Conservation (phyloP, 176 grass and related monocot species). For the Oryza rufipogon region DNA sequence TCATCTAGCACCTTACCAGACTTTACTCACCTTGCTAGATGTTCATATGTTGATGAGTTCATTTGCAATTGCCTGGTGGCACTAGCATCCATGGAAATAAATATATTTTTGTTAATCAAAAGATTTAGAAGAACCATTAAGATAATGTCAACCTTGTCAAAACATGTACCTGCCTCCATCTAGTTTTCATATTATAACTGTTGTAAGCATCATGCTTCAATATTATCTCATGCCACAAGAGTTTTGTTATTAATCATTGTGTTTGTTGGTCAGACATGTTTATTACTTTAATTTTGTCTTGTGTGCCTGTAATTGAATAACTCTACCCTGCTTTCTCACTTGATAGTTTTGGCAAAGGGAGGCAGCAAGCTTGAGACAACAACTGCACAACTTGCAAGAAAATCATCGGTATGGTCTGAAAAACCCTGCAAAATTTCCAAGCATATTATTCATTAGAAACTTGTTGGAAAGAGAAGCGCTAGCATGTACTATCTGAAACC, state of each 20-base stretch:
- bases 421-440: slow-evolving; percentile 42
- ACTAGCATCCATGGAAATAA: background rate
- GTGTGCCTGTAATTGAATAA: slow-evolving; percentile 14
- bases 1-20: slow-evolving; percentile 2
- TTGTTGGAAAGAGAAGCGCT: slow-evolving; percentile 3
- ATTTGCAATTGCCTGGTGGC: background rate
- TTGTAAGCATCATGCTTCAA: background rate
- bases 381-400: slow-evolving; percentile 97
- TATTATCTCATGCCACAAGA: background rate
- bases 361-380: slow-evolving; percentile 98
- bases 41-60: background rate
- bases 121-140: background rate
- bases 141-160: slow-evolving; percentile 5
- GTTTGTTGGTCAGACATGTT: background rate
- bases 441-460: slow-evolving; percentile 9
- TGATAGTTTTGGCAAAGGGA: slow-evolving; percentile 89
- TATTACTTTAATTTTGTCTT: background rate
- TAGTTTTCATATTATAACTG: background rate
- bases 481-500: background rate
- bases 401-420: slow-evolving; percentile 66
- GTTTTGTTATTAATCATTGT: background rate
- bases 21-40: slow-evolving; percentile 15
- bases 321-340: slow-evolving; percentile 26
- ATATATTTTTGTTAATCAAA: slow-evolving; percentile 1
- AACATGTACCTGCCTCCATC: background rate